Evolutionary conservation across 2,329 filamentous ascomycete genomes (phyloP).

Genomic region (Cyphellophora europaea): DNA sequence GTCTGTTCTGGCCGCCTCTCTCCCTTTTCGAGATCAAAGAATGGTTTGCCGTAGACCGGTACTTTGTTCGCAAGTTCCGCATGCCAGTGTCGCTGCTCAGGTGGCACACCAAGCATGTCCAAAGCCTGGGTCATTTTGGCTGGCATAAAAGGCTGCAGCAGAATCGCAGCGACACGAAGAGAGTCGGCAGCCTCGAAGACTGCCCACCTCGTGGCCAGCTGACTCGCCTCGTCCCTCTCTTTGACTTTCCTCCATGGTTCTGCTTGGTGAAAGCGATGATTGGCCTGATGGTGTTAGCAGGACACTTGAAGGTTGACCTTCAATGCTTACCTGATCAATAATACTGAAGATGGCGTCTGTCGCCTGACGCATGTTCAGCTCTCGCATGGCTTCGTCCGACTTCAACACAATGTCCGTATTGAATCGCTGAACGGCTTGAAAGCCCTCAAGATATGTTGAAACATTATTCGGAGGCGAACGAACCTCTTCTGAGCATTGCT

Average conservation of each 20-base stretch:
- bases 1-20: not conserved
- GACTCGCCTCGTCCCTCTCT: no score
- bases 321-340: constrained; percentile 45
- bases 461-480: no score
- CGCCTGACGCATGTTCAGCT: not conserved
- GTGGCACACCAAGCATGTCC: constrained; percentile 62
- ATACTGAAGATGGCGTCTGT: constrained; percentile 50
- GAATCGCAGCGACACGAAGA: constrained; percentile 68
- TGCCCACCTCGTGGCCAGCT: constrained; percentile 42
- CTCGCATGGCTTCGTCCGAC: not conserved
- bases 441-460: no score
- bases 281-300: no score
- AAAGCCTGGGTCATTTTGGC: constrained; percentile 62
- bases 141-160: constrained; percentile 88
- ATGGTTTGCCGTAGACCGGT: not conserved
- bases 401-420: no score
- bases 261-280: constrained; percentile 55
- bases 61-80: not conserved
- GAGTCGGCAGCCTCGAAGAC: constrained; percentile 68
- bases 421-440: no score
- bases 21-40: not conserved
- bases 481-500: not conserved
- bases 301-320: not conserved
- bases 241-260: constrained; percentile 57
- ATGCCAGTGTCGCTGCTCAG: not conserved